phyloP scores from a whole-genome alignment of 2,329 filamentous ascomycete genomes.

The Magnaporthiopsis incrustans region DNA sequence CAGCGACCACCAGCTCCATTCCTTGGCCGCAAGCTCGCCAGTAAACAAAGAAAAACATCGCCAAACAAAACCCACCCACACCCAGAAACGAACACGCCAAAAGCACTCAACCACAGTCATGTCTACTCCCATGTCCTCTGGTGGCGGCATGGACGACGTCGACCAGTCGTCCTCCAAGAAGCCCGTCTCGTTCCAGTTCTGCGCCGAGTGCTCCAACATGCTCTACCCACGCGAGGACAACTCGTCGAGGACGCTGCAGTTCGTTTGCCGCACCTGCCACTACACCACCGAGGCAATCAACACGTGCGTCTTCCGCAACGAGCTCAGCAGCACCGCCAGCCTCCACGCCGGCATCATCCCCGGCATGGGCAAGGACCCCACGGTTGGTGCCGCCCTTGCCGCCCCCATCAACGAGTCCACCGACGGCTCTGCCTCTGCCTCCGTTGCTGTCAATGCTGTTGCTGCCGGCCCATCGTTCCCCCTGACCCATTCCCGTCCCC shows the following conservation, averaged over 20 bases:
- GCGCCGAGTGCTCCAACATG: conserved; percentile 98
- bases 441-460: conserved; percentile 6
- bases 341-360: conserved; percentile 96
- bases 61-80: neutral
- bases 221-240: conserved; percentile 95
- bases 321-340: conserved; percentile 82
- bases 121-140: conserved; percentile 47
- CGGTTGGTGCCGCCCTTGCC: conserved; percentile 62
- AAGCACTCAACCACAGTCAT: conserved; percentile 25
- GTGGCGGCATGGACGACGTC: conserved; percentile 20
- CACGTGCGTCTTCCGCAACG: conserved; percentile 91
- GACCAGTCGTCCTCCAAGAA: conserved; percentile 36
- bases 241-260: conserved; percentile 75
- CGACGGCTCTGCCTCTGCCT: conserved; percentile 6
- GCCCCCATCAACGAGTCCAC: conserved; percentile 22
- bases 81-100: neutral
- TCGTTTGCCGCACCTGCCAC: conserved; percentile 91
- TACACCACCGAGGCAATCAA: conserved; percentile 82
- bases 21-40: neutral
- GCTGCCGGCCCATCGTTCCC: conserved; percentile 6
- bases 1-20: neutral
- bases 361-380: conserved; percentile 95
- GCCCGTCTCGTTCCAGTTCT: conserved; percentile 95
- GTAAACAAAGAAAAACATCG: neutral
- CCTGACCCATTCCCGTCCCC: conserved; percentile 6